Evolutionary conservation across 2,329 filamentous ascomycete genomes (phyloP).

Genomic region (Aureobasidium sp.): DNA sequence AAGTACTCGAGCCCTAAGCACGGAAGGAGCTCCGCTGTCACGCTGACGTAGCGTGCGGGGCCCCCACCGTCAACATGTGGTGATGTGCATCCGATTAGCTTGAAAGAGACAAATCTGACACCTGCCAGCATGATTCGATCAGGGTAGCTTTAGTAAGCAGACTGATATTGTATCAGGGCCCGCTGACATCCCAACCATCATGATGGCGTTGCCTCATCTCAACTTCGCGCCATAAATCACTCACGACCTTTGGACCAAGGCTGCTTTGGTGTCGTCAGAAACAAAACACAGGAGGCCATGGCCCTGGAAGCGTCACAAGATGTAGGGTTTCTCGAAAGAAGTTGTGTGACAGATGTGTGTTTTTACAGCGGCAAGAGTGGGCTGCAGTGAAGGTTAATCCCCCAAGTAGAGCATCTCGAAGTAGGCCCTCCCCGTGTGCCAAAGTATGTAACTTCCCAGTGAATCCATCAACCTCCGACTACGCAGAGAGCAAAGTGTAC

Average conservation of each 20-base stretch:
- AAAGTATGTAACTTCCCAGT: too few species aligned
- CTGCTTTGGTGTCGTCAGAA: too few species aligned
- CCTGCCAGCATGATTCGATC: neutral
- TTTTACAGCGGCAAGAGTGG: too few species aligned
- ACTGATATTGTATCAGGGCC: neutral
- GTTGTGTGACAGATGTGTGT: too few species aligned
- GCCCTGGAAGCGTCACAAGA: too few species aligned
- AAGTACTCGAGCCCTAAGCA: neutral
- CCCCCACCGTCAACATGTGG: neutral
- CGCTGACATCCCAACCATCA: neutral
- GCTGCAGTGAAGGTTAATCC: too few species aligned
- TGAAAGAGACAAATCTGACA: neutral
- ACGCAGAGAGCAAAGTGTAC: too few species aligned
- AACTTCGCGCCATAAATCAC: neutral
- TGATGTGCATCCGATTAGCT: neutral
- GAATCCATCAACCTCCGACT: too few species aligned
- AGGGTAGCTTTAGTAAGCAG: neutral
- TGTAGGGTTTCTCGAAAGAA: too few species aligned
- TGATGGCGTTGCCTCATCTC: neutral
- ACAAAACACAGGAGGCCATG: too few species aligned
- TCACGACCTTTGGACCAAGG: neutral
- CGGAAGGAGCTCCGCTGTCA: neutral
- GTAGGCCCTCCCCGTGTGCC: too few species aligned
- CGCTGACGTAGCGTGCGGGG: neutral
- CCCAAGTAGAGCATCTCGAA: too few species aligned